phyloP scores from a whole-genome alignment of 176 grass and related monocot genomes.

The Carex kokanica region DNA sequence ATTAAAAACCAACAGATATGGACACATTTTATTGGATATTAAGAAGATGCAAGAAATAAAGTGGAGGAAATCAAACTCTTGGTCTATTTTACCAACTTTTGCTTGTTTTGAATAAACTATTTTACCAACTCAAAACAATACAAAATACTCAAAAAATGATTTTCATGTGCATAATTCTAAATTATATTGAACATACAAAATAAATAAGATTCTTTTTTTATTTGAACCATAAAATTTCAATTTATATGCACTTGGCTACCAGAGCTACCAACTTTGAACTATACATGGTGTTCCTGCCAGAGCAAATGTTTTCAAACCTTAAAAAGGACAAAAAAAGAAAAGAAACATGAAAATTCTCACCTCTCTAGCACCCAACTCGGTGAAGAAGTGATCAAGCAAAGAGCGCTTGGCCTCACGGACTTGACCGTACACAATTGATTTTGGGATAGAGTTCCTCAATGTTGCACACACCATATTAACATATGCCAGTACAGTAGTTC shows the following conservation, averaged over 20 bases:
- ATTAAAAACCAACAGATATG: neutral
- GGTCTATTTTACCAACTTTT: neutral
- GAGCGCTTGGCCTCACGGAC: constrained; percentile 93
- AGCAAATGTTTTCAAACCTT: neutral
- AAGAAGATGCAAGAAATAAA: neutral
- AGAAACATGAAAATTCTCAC: constrained; percentile 36
- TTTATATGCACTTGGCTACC: neutral
- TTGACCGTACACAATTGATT: constrained; percentile 98
- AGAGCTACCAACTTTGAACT: neutral
- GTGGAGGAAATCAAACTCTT: neutral
- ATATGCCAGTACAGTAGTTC: constrained; percentile 86
- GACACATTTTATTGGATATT: neutral
- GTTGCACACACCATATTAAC: constrained; percentile 81
- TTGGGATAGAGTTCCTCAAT: constrained; percentile 92
- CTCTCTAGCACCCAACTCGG: constrained; percentile 93
- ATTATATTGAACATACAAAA: neutral
- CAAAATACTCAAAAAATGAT: neutral
- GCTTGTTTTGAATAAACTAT: neutral
- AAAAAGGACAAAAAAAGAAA: neutral
- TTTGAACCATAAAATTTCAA: neutral
- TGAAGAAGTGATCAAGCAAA: constrained; percentile 97
- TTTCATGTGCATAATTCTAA: neutral
- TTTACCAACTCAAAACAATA: neutral
- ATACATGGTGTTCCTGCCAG: neutral
- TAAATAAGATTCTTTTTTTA: neutral